Conservation (phyloP, 2,329 filamentous ascomycete species). For the Macrophomina phaseolina region DNA sequence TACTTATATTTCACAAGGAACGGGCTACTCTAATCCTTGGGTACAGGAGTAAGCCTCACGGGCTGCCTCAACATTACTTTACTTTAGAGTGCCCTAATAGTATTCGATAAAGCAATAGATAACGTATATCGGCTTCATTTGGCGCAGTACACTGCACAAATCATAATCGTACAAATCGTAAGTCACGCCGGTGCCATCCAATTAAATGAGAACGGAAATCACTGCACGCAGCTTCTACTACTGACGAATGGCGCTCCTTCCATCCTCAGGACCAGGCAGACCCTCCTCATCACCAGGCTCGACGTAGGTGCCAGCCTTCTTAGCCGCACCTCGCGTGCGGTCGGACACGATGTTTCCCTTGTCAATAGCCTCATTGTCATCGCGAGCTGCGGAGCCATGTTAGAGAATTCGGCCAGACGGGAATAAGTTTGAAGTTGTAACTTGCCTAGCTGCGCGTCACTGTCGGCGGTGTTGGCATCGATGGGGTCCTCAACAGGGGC, state of each 20-base stretch:
- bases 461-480: slow-evolving; percentile 51
- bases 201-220: not conserved
- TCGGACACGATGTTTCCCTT: slow-evolving; percentile 50
- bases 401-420: no score
- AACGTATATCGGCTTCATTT: no score
- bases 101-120: no score
- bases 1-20: no score
- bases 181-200: not conserved
- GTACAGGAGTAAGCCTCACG: no score
- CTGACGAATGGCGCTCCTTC: slow-evolving; percentile 37
- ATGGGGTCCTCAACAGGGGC: slow-evolving; percentile 54
- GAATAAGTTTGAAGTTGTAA: not conserved
- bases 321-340: slow-evolving; percentile 55
- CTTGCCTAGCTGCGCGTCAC: slow-evolving; percentile 55
- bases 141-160: no score
- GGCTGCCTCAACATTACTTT: no score
- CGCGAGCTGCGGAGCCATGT: slow-evolving; percentile 41
- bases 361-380: slow-evolving; percentile 58
- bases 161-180: not conserved
- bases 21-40: no score
- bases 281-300: slow-evolving; percentile 61
- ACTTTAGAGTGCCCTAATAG: no score
- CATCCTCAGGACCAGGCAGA: slow-evolving; percentile 43
- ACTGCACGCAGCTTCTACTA: not conserved
- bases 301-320: slow-evolving; percentile 51